Evolutionary conservation across 106 monocot genomes (phyloP).

Genomic region (Phalaenopsis equestris): DNA sequence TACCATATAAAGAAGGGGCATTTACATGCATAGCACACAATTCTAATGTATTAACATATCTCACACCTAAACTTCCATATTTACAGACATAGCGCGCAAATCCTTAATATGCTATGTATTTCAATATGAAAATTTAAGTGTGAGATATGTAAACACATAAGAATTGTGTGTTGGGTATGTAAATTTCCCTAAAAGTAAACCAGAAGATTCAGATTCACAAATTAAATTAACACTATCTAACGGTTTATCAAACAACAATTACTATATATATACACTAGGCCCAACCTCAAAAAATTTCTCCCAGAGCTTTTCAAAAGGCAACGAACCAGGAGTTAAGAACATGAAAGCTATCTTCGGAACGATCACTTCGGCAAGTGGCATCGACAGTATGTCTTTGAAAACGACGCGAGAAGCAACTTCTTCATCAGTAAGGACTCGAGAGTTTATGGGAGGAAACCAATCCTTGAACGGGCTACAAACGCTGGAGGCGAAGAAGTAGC

Average conservation of each 20-base stretch:
- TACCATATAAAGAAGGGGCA: neutral
- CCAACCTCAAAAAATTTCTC: conserved; percentile 77
- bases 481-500: conserved; percentile 64
- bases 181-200: neutral
- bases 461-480: conserved; percentile 54
- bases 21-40: too few relatives aligned
- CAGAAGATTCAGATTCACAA: neutral
- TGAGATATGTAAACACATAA: too few relatives aligned
- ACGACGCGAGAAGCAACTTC: conserved; percentile 60
- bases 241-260: neutral
- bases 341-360: conserved; percentile 86
- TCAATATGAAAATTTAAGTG: too few relatives aligned
- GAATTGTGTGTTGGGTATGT: too few relatives aligned
- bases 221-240: neutral
- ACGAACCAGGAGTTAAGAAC: conserved; percentile 82
- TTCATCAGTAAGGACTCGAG: conserved; percentile 55
- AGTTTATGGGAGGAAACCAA: conserved; percentile 69
- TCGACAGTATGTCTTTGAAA: conserved; percentile 44
- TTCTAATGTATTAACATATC: too few relatives aligned
- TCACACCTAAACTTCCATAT: too few relatives aligned
- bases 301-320: conserved; percentile 96
- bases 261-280: neutral
- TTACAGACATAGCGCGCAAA: too few relatives aligned
- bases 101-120: too few relatives aligned
- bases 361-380: conserved; percentile 29